Evolutionary conservation across 768 basidiomycete genomes (phyloP).

Genomic region (Hortiboletus campestris): DNA sequence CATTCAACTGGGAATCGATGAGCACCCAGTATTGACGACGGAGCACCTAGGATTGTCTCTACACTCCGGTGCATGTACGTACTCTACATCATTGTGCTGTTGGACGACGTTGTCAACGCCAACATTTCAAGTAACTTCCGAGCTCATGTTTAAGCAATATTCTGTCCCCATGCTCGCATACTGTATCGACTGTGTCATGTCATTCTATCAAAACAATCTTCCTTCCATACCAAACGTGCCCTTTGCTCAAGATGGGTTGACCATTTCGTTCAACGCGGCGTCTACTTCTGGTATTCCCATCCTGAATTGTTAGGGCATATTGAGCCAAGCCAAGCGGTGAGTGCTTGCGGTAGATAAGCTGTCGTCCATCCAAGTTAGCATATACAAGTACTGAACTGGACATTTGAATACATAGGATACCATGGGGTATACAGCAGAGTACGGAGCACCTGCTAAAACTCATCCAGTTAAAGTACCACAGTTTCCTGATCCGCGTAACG

Average conservation of each 20-base stretch:
- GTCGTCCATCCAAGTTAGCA: background rate
- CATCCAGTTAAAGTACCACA: slow-evolving; percentile 93
- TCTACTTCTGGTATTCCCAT: slow-evolving; percentile 91
- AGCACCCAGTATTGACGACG: slow-evolving; percentile 92
- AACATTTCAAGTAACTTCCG: slow-evolving; percentile 73
- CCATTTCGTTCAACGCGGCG: slow-evolving; percentile 88
- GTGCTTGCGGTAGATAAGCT: slow-evolving; percentile 5
- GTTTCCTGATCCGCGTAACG: slow-evolving; percentile 84
- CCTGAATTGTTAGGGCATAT: slow-evolving; percentile 73
- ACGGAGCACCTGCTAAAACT: slow-evolving; percentile 92
- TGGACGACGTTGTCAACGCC: background rate
- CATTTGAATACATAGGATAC: slow-evolving; percentile 60
- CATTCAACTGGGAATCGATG: slow-evolving; percentile 80
- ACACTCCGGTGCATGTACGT: slow-evolving; percentile 83
- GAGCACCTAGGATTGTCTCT: slow-evolving; percentile 87
- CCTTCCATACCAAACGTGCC: slow-evolving; percentile 32
- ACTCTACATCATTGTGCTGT: background rate
- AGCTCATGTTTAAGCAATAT: slow-evolving; percentile 95
- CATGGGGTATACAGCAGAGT: slow-evolving; percentile 90
- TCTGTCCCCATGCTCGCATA: slow-evolving; percentile 81
- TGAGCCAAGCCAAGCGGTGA: slow-evolving; percentile 86
- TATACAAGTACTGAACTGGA: background rate
- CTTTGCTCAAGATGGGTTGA: slow-evolving; percentile 70
- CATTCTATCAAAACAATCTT: slow-evolving; percentile 79
- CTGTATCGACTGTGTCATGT: slow-evolving; percentile 88